Conservation (phyloP, 2,329 filamentous ascomycete species). For the Monosporascus sp. region DNA sequence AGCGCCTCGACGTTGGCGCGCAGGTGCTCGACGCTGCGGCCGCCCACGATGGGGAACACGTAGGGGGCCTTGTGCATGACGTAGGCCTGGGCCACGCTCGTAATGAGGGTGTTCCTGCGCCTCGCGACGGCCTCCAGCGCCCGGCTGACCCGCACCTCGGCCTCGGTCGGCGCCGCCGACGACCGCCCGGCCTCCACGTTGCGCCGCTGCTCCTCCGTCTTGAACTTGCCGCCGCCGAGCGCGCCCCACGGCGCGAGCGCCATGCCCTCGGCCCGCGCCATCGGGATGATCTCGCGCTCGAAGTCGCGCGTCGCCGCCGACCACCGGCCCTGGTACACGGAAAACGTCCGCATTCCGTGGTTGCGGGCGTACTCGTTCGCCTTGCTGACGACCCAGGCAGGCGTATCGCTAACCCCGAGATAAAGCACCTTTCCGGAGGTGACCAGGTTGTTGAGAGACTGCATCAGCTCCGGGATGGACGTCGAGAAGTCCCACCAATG, state of each 20-base stretch:
- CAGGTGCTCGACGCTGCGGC: conserved; percentile 47
- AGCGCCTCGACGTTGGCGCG: conserved; percentile 52
- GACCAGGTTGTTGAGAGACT: conserved; percentile 58
- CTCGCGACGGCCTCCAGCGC: conserved; percentile 56
- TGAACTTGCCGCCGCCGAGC: conserved; percentile 48
- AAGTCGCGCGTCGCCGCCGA: conserved; percentile 59
- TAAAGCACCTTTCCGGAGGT: conserved; percentile 59
- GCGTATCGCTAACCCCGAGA: conserved; percentile 62
- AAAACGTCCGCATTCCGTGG: conserved; percentile 66
- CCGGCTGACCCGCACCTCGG: conserved; percentile 49
- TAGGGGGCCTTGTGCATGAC: conserved; percentile 45
- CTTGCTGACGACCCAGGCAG: conserved; percentile 64
- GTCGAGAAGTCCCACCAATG: conserved; percentile 67
- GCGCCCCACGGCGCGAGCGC: conserved; percentile 55
- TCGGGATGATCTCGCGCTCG: conserved; percentile 65
- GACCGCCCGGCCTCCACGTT: conserved; percentile 37
- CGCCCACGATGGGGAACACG: conserved; percentile 50
- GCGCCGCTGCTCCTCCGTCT: conserved; percentile 39
- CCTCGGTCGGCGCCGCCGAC: conserved; percentile 38
- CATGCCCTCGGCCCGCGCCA: conserved; percentile 60
- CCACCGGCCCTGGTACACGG: conserved; percentile 64
- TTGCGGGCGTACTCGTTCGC: conserved; percentile 65
- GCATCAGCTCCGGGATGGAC: conserved; percentile 63
- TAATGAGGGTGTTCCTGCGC: conserved; percentile 51
- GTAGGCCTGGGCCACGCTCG: conserved; percentile 52